Base-by-base conservation (phyloP, 495 filamentous ascomycete species). In the Aspergillus steynii region DNA sequence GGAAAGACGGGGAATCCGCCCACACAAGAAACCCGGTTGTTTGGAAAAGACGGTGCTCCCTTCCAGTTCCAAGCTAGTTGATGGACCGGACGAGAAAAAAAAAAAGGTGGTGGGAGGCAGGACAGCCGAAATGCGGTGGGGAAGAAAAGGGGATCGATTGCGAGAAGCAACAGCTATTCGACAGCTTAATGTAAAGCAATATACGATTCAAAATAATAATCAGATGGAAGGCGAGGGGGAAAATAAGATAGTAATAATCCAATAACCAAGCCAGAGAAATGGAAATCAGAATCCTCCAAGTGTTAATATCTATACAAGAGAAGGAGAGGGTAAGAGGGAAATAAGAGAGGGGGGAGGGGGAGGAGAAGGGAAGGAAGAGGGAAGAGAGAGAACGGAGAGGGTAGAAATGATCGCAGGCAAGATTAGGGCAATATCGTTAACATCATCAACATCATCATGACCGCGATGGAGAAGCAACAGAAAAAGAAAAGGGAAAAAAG, bases 111-210 rank as follows among this genome's bases (percentile, higher is more conserved):
- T 26, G 49, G 49, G 20, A 26, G 28, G 12, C 20, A 42, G 14
- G 37, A 42, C 37, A 42, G 14, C 37, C 37, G 37, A 42, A 14
- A 42, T 42, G 10, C 12, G 37, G 37, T 42, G 37, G 37, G 37
- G 32, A 32, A 53, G 37, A 37, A 49, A 47, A 50, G 45, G 45
- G 46, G 55, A 32, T 29, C 14, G 34, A 58, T 20, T 54, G 50
- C 29, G 20, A 25, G 15, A n/a, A 34, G 52, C n/a, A 25, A 42
- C 31, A 20, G 31, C 31, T 26, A 34, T 25, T 37, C 15, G 29
- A 6, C 20, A 20, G 51, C 29, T 53, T 53, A 34, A 53, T 53
- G n/a, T 53, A 32, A 53, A 31, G 32, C 51, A 34, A 53, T 53
- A 31, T 32, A 53, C 34, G 52, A 54, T 54, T 34, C 15, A 34